Evolutionary conservation across 768 basidiomycete species (phyloP), one percentile per base, ranked within the genome.

Genomic region (Kondoa subrosea): DNA sequence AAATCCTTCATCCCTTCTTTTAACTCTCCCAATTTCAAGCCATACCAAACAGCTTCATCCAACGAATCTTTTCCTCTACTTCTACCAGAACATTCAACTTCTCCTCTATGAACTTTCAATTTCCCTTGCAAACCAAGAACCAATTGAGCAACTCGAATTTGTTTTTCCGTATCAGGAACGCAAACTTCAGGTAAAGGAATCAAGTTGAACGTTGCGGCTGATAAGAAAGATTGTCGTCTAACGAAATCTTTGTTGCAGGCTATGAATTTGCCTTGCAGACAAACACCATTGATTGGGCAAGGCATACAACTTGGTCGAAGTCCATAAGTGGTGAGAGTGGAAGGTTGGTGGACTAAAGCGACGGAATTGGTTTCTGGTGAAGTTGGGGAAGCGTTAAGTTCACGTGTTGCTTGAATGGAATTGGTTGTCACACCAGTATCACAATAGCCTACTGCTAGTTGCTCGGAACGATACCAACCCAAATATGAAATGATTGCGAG

Each of bases 251-350:
- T 72, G 25, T 71, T 73, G 69, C 79, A 80, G 15, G 72, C 67
- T 27, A 73, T 29, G 31, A 80, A 66, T 8, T 72, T 15, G 0
- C 77, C 77, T 15, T 73, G 70, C 12, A 63, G 25, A 68, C 79
- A 80, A 15, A 69, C 56, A 1, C 76, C 79, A 66, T 79, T 78
- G 1, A 71, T 64, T 0, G 79, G 79, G 68, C 79, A 80, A 29
- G 78, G 72, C 1, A 76, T 74, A 69, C 79, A 80, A 1, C 71
- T 65, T 1, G 71, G 68, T 0, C 71, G 70, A 8, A 71, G 61
- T n/a, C 34, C 4, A 17, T 29, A 3, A 1, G 57, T 1, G 58
- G 66, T 57, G 58, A 61, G 33, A 2, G 58, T 0, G 12, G 67
- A 31, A 2, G 77, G 76, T 12, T 66, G 65, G 29, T 76, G 76